Percentiles rank a stretch among this genome's conserved stretches.
Evolutionary conservation across 1,284 basidiomycete genomes (phyloP).

Genomic region (Marasmius oreades): DNA sequence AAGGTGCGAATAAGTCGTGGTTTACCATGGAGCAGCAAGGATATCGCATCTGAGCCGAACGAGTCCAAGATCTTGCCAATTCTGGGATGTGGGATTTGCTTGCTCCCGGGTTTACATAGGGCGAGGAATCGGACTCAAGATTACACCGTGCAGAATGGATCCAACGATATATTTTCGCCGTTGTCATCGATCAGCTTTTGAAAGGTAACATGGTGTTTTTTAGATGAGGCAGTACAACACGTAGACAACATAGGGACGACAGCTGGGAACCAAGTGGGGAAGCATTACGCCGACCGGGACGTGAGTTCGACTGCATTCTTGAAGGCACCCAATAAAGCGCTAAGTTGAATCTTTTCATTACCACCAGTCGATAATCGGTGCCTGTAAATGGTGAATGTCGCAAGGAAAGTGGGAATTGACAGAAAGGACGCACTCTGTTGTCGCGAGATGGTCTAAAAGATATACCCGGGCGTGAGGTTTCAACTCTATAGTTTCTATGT

Average conservation of each 20-base stretch:
- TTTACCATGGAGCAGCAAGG: too few species aligned
- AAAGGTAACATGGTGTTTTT: too few species aligned
- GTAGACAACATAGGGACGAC: background rate
- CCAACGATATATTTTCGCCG: too few species aligned
- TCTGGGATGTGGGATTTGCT: too few species aligned
- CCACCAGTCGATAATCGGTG: constrained; percentile 91
- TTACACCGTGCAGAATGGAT: too few species aligned
- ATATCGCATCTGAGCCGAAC: too few species aligned
- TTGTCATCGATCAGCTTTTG: too few species aligned
- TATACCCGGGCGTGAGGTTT: constrained; percentile 86
- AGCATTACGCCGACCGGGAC: background rate
- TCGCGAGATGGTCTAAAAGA: constrained; percentile 86
- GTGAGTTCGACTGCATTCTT: constrained; percentile 87
- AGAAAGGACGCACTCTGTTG: constrained; percentile 73
- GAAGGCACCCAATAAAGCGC: constrained; percentile 89
- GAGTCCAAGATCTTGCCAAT: too few species aligned
- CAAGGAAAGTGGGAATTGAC: background rate
- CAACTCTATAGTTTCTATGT: constrained; percentile 83
- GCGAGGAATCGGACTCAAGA: too few species aligned
- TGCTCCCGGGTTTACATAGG: too few species aligned
- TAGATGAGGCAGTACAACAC: background rate
- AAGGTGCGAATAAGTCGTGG: too few species aligned
- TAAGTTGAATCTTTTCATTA: constrained; percentile 92
- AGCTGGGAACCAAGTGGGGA: background rate
- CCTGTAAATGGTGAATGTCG: constrained; percentile 38